Evolutionary conservation across 73 alveolate genomes (phyloP), one percentile per base, ranked within the genome.

Genomic region (Loxodes magnus): DNA sequence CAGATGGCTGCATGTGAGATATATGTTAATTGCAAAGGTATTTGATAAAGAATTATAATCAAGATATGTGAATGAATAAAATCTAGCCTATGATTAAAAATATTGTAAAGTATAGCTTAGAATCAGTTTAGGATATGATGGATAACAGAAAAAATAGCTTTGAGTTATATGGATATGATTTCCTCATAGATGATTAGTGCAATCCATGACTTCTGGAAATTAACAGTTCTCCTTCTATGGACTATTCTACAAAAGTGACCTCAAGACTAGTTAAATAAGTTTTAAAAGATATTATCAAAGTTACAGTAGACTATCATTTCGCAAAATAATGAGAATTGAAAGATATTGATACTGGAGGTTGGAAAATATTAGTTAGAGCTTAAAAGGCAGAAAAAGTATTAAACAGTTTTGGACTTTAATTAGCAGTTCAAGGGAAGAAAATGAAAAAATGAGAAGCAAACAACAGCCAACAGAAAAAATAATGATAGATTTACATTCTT

Each of bases 1-100:
- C 86, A 24, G 90, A 87, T 36, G 98, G 98, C 10, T 88, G 87
- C 57, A 94, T 94, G 99, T 84, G 96, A 96, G 66, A 51, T 51
- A 43, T 42, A 15, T 93, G 73, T 14, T 77, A 84, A 52, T 74
- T 86, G 53, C 64, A 57, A 12, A 78, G 64, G 20, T 85, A 70
- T 56, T 73, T 91, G 26, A 39, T 28, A 30, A 74, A 51, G 46
- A 24, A 25, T 12, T 46, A 9, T 1, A 10, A 76, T 4, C 67
- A 71, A 56, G 97, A 87, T 56, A 88, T 68, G 21, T 94, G 91
- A 80, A 84, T 68, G 26, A 88, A 76, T 14, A 56, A 37, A 33
- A 68, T 93, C 3, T 67, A 78, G 64, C 88, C 91, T 37, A 56
- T 83, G 63, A 70, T 88, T n/a, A 82, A 79, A 64, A 62, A 79